Conservation (phyloP, 805 yeast species). For the Myxozyma neotropica region DNA sequence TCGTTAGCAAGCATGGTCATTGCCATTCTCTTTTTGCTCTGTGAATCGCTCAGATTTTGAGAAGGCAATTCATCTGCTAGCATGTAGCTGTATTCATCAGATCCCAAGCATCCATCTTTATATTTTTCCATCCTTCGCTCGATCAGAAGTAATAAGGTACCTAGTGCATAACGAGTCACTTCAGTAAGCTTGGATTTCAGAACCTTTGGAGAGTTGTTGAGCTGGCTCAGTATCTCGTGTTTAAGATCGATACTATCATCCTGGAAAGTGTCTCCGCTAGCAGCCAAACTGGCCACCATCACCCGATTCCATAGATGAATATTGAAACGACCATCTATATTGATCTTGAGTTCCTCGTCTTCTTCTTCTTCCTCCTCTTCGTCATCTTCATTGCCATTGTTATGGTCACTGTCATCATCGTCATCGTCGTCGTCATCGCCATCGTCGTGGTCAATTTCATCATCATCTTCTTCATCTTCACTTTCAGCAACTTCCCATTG, state of each 20-base stretch:
- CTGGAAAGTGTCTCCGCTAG: neutral
- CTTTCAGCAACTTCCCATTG: neutral
- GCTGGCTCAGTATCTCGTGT: slow-evolving; percentile 5
- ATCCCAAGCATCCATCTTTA: slow-evolving; percentile 13
- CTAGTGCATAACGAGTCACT: slow-evolving; percentile 1
- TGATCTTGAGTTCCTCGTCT: slow-evolving; percentile 13
- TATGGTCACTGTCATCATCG: neutral
- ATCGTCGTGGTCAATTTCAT: neutral
- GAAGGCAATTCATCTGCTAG: slow-evolving; percentile 4
- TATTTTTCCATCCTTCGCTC: slow-evolving; percentile 14
- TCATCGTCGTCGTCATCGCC: neutral
- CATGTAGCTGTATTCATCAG: slow-evolving; percentile 21
- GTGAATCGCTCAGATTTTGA: neutral
- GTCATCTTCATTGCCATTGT: neutral
- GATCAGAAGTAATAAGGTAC: neutral
- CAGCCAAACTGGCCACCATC: neutral
- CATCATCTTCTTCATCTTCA: neutral
- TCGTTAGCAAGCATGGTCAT: slow-evolving; percentile 22
- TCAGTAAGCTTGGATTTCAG: neutral
- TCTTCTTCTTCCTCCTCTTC: slow-evolving; percentile 12
- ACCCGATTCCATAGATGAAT: slow-evolving; percentile 15
- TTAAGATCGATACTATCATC: neutral
- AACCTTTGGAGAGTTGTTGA: slow-evolving; percentile 11
- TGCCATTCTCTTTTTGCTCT: slow-evolving; percentile 7
- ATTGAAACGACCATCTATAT: slow-evolving; percentile 6